A percentile compares a stretch with the other conserved stretches of the same genome.
Evolutionary conservation across 2,329 filamentous ascomycete species (phyloP).

Genomic region (Fusarium sp.): DNA sequence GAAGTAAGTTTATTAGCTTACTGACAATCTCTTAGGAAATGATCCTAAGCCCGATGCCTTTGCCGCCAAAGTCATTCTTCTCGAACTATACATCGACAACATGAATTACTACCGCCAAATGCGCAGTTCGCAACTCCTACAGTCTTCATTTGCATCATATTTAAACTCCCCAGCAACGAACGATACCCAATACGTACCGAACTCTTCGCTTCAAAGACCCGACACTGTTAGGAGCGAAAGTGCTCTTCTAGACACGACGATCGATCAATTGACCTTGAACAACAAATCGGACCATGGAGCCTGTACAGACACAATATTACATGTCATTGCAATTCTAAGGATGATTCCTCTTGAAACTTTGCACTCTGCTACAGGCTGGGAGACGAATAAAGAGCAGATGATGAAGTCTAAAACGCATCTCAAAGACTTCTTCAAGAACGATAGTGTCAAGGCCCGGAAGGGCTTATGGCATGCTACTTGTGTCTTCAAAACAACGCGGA

Average conservation of each 20-base stretch:
- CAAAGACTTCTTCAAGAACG: background rate
- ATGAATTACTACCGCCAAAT: background rate
- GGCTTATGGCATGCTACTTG: background rate
- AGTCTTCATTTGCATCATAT: background rate
- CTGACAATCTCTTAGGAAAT: accelerated
- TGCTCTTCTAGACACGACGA: background rate
- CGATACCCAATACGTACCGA: accelerated
- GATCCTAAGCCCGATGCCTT: background rate
- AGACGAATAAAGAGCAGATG: background rate
- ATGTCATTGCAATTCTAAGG: background rate
- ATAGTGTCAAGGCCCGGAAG: accelerated
- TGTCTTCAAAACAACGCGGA: background rate
- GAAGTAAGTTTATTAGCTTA: accelerated
- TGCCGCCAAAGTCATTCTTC: background rate
- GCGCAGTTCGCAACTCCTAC: background rate
- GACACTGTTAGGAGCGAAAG: background rate
- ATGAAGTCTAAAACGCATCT: background rate
- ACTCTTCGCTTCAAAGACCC: too few species aligned
- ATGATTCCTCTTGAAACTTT: background rate
- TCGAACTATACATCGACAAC: background rate
- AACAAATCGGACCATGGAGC: accelerated
- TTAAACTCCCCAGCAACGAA: accelerated
- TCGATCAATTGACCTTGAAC: accelerated
- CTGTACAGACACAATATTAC: accelerated
- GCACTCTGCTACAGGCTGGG: background rate